Evolutionary conservation across 129 eudicot species (phyloP).

Genomic region (Flaveria ramosissima): DNA sequence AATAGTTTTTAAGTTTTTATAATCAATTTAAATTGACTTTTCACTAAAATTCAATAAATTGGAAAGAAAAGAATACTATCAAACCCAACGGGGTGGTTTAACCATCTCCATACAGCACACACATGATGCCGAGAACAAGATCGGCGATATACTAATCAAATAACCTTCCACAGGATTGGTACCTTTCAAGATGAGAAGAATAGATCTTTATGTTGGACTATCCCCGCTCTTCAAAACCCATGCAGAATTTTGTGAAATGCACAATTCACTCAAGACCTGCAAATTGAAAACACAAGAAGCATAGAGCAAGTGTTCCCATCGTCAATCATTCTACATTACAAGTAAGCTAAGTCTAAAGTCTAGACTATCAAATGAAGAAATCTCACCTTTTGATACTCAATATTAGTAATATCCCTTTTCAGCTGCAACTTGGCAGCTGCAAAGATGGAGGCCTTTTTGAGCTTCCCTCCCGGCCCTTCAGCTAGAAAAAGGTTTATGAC

Average conservation of each 20-base stretch:
- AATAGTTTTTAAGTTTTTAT: too few species aligned
- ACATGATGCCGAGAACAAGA: not conserved
- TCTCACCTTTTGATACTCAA: constrained; percentile 69
- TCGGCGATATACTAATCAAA: not conserved
- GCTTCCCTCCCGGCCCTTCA: constrained; percentile 69
- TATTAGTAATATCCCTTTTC: constrained; percentile 43
- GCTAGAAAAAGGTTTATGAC: constrained; percentile 76
- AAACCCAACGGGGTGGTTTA: not conserved
- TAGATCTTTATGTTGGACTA: constrained; percentile 36
- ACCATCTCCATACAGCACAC: not conserved
- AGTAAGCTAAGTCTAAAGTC: constrained; percentile 4
- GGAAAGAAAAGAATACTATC: too few species aligned
- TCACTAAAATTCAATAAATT: not conserved
- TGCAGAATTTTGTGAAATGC: constrained; percentile 49
- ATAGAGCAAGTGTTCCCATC: not conserved
- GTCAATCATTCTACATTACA: not conserved
- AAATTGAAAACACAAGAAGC: constrained; percentile 23
- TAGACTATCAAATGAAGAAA: not conserved
- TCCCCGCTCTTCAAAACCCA: constrained; percentile 71
- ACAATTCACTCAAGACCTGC: constrained; percentile 66
- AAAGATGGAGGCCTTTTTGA: constrained; percentile 64
- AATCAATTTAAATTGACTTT: not conserved
- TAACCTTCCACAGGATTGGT: constrained; percentile 1
- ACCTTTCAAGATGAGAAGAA: constrained; percentile 22
- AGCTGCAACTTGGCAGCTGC: constrained; percentile 75